phyloP scores from a whole-genome alignment of 176 grass and related monocot genomes.

The Oryza glumipatula region DNA sequence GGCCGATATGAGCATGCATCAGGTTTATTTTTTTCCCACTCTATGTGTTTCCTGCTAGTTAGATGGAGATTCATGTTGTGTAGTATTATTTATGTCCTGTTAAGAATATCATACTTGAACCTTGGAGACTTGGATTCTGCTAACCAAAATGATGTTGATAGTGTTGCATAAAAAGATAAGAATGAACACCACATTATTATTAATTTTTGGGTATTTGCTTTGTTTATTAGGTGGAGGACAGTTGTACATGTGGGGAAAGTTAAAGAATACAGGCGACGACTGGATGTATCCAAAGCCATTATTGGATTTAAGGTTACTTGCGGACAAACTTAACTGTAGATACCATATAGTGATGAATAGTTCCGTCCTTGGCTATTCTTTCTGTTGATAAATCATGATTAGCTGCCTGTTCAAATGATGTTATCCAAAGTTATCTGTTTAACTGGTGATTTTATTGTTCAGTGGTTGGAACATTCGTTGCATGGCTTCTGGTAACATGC shows the following conservation, averaged over 20 bases:
- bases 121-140: constrained; percentile 25
- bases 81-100: constrained; percentile 5
- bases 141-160: neutral
- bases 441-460: constrained; percentile 47
- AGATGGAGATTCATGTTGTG: neutral
- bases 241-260: constrained; percentile 98
- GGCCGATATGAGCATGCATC: neutral
- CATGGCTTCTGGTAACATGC: constrained; percentile 99
- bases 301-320: constrained; percentile 88
- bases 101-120: constrained; percentile 13
- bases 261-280: constrained; percentile 94
- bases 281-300: constrained; percentile 99
- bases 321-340: neutral
- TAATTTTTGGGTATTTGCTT: constrained; percentile 26
- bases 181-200: neutral
- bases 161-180: neutral
- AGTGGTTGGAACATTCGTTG: constrained; percentile 98
- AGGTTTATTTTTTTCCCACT: neutral
- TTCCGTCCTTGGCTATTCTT: constrained; percentile 4
- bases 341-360: constrained; percentile 24
- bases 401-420: constrained; percentile 11
- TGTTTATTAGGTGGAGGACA: constrained; percentile 74
- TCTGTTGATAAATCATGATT: constrained; percentile 10
- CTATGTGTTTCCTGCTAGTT: neutral
- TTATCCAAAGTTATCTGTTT: constrained; percentile 27